Evolutionary conservation across 2,329 filamentous ascomycete genomes (phyloP).

Genomic region (Alternaria gaisen): DNA sequence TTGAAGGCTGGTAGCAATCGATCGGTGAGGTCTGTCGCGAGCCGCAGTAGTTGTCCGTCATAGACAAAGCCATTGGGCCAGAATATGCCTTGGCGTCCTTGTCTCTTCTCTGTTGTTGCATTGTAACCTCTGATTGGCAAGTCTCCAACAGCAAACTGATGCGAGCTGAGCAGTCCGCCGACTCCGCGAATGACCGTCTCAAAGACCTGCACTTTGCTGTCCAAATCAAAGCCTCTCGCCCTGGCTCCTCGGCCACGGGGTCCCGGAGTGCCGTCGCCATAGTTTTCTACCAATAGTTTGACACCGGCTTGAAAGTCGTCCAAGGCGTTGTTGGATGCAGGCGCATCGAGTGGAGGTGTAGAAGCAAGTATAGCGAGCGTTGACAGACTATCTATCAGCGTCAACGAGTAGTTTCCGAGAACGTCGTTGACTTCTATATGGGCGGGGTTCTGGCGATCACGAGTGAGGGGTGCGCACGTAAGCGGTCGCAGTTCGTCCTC

Average conservation of each 20-base stretch:
- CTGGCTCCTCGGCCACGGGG: constrained; percentile 74
- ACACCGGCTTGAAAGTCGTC: constrained; percentile 80
- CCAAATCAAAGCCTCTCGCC: constrained; percentile 86
- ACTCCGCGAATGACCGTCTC: constrained; percentile 96
- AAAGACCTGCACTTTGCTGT: constrained; percentile 98
- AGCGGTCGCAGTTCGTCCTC: constrained; percentile 94
- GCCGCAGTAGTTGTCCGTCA: constrained; percentile 86
- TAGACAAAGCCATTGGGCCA: constrained; percentile 85
- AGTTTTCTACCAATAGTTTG: constrained; percentile 77
- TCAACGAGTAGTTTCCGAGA: constrained; percentile 95
- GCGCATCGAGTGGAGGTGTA: constrained; percentile 65
- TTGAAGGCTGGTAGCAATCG: constrained; percentile 91
- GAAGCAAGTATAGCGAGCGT: constrained; percentile 93
- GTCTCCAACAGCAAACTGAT: constrained; percentile 90
- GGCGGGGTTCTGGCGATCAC: constrained; percentile 79
- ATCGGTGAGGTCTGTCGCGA: constrained; percentile 85
- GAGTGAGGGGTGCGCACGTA: constrained; percentile 82
- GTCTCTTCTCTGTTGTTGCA: constrained; percentile 55
- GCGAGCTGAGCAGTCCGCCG: constrained; percentile 89
- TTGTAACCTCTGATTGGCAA: constrained; percentile 84
- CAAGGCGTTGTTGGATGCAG: constrained; percentile 62
- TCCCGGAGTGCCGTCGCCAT: constrained; percentile 82
- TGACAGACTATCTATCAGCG: constrained; percentile 92
- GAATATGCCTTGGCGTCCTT: constrained; percentile 59
- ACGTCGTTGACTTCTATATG: constrained; percentile 94